phyloP scores from a whole-genome alignment of 805 yeast genomes.

The Saturnispora serradocipensis region DNA sequence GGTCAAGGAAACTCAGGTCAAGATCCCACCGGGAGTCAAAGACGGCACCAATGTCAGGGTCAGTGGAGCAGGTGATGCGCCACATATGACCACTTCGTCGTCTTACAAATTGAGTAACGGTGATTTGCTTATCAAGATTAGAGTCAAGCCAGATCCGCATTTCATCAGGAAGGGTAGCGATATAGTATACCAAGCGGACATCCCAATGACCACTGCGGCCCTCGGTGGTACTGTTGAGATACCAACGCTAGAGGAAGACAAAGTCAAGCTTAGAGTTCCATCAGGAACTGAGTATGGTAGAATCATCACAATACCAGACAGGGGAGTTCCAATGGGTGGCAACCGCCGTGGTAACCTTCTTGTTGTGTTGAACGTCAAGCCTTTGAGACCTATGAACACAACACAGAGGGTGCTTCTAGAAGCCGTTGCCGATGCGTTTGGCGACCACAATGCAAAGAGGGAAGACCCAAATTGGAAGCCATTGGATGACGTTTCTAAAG shows the following conservation, averaged over 20 bases:
- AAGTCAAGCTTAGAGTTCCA: slow-evolving; percentile 69
- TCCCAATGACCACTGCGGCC: slow-evolving; percentile 93
- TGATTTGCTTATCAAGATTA: slow-evolving; percentile 75
- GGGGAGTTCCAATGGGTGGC: slow-evolving; percentile 68
- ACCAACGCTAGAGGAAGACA: slow-evolving; percentile 77
- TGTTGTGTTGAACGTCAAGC: slow-evolving; percentile 61
- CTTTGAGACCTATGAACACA: slow-evolving; percentile 67
- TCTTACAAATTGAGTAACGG: slow-evolving; percentile 68
- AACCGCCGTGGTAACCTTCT: slow-evolving; percentile 70
- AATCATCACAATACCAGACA: slow-evolving; percentile 65
- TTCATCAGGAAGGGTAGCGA: slow-evolving; percentile 63
- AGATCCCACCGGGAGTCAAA: slow-evolving; percentile 79
- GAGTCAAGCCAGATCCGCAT: slow-evolving; percentile 62
- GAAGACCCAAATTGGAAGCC: slow-evolving; percentile 42
- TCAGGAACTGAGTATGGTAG: slow-evolving; percentile 78
- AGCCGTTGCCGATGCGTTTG: slow-evolving; percentile 85
- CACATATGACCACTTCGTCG: slow-evolving; percentile 64
- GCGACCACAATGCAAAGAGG: slow-evolving; percentile 72
- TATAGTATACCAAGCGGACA: slow-evolving; percentile 52
- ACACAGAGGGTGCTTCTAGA: slow-evolving; percentile 85
- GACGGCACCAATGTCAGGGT: slow-evolving; percentile 83
- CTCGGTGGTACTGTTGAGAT: slow-evolving; percentile 84
- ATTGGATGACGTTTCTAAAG: slow-evolving; percentile 19
- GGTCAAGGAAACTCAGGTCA: slow-evolving; percentile 65
- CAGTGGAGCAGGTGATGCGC: slow-evolving; percentile 86